Conservation (phyloP, 345 rosid species). For the Alliaria petiolata region DNA sequence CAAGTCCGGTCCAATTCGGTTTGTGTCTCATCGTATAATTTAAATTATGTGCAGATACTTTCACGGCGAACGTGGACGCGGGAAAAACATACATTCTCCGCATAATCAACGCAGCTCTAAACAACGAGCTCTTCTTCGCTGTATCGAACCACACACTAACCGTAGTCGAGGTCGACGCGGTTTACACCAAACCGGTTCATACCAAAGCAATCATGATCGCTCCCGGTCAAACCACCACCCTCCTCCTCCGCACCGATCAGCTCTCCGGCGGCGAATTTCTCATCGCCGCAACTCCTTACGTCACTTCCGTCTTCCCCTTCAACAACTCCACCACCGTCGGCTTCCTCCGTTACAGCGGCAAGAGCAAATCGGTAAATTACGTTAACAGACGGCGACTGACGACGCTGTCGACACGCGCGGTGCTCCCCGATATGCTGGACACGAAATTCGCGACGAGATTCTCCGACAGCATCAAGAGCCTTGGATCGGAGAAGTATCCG, state of each 20-base stretch:
- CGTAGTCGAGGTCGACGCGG: conserved; percentile 61
- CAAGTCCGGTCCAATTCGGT: neutral
- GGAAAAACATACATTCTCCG: conserved; percentile 62
- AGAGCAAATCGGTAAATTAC: neutral
- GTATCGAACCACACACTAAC: conserved; percentile 46
- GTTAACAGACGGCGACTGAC: conserved; percentile 8
- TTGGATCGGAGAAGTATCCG: conserved; percentile 44
- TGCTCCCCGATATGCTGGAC: conserved; percentile 47
- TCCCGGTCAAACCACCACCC: conserved; percentile 67
- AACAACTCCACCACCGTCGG: conserved; percentile 58
- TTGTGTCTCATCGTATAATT: neutral
- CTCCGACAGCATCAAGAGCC: conserved; percentile 36
- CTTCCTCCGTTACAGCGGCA: conserved; percentile 40
- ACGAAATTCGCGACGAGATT: conserved; percentile 46
- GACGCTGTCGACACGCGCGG: neutral
- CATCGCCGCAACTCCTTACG: conserved; percentile 55
- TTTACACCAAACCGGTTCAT: conserved; percentile 52
- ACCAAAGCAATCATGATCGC: conserved; percentile 55
- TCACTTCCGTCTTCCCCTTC: conserved; percentile 47
- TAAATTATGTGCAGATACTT: conserved; percentile 40
- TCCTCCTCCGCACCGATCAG: conserved; percentile 46
- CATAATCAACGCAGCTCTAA: conserved; percentile 62
- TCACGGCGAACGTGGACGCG: conserved; percentile 38
- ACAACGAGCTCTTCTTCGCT: conserved; percentile 59
- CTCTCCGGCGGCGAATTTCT: conserved; percentile 36